Base-by-base conservation (phyloP, 179 eudicot genomes). In the Corrigiola litoralis region DNA sequence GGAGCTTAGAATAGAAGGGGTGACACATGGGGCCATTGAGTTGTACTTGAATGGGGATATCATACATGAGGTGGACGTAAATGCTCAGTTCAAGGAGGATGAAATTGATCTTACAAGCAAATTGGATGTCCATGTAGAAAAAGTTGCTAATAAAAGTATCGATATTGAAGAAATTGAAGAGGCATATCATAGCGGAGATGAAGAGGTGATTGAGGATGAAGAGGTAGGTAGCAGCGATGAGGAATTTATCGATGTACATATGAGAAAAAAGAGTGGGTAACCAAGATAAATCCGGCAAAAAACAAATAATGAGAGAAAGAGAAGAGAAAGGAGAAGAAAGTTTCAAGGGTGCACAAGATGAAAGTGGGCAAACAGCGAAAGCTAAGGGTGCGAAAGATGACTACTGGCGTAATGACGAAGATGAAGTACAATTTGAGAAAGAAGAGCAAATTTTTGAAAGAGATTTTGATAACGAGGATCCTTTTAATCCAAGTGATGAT, bases 221-320 rank as follows among this genome's bases (percentile, higher is more conserved):
- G 66, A 61, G 10, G 66, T 29, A 5, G 66, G 44, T 10, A 62
- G 42, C 27, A 61, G 37, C 2, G 52, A 44, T 44, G 38, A 61
- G 1, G 65, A 44, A 13, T 61, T 61, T 21, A 62, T 47, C 18
- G 55, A 62, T 9, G 48, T 46, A 4, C 66, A 62, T 29, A 18
- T 7, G 8, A 45, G n/a, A n/a, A 61, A 61, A 11, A 45, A 20
- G n/a, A 17, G n/a, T 61, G 66, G 54, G 16, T 61, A 6, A n/a
- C 17, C 1, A 29, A 16, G 6, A 45, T 53, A 45, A 25, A 61
- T 59, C 37, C 9, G 65, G n/a, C 13, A 61, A 42, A 13, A 41
- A 25, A 1, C 36, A 28, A 1, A 29, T 61, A 1, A 27, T 16
- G 33, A 44, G 44, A 41, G 7, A 45, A 2, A 45, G 31, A 11